phyloP scores from a whole-genome alignment of 352 stramenopile genomes.

The Phytophthora pseudosyringae region DNA sequence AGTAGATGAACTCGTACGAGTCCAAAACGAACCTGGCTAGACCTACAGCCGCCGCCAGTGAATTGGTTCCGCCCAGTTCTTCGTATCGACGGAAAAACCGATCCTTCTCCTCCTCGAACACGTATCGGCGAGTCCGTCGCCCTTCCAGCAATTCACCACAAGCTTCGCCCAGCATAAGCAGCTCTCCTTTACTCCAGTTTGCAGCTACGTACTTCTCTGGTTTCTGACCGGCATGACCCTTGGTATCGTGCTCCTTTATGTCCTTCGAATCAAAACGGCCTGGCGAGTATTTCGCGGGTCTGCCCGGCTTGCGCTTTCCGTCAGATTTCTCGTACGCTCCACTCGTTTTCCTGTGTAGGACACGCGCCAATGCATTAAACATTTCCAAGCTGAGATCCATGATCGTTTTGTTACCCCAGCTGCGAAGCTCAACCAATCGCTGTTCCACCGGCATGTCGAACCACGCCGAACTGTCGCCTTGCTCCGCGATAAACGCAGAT shows the following conservation, averaged over 20 bases:
- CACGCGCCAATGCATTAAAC: slow-evolving; percentile 34
- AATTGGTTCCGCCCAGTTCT: slow-evolving; percentile 40
- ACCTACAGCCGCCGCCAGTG: slow-evolving; percentile 27
- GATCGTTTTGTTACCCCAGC: slow-evolving; percentile 42
- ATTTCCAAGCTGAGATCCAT: slow-evolving; percentile 43
- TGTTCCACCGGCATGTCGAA: slow-evolving; percentile 35
- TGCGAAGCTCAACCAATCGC: slow-evolving; percentile 33
- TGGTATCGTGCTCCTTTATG: slow-evolving; percentile 22
- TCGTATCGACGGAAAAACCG: slow-evolving; percentile 43
- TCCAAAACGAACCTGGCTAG: slow-evolving; percentile 45
- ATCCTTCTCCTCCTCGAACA: slow-evolving; percentile 53
- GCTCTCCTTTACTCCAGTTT: slow-evolving; percentile 44
- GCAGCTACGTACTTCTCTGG: slow-evolving; percentile 32
- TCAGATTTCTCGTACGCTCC: slow-evolving; percentile 9
- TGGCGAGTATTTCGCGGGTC: slow-evolving; percentile 3
- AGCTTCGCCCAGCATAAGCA: slow-evolving; percentile 41
- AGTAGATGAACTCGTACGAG: slow-evolving; percentile 56
- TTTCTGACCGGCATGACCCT: slow-evolving; percentile 23
- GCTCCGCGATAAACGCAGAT: slow-evolving; percentile 33
- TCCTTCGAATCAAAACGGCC: slow-evolving; percentile 7
- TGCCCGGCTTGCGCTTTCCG: slow-evolving; percentile 15
- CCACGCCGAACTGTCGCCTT: slow-evolving; percentile 31
- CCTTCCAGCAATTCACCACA: slow-evolving; percentile 46
- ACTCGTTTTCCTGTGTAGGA: slow-evolving; percentile 27
- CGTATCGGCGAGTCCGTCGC: slow-evolving; percentile 40